phyloP scores from a whole-genome alignment of 176 grass and related monocot genomes.

The Aegilops umbellulata region DNA sequence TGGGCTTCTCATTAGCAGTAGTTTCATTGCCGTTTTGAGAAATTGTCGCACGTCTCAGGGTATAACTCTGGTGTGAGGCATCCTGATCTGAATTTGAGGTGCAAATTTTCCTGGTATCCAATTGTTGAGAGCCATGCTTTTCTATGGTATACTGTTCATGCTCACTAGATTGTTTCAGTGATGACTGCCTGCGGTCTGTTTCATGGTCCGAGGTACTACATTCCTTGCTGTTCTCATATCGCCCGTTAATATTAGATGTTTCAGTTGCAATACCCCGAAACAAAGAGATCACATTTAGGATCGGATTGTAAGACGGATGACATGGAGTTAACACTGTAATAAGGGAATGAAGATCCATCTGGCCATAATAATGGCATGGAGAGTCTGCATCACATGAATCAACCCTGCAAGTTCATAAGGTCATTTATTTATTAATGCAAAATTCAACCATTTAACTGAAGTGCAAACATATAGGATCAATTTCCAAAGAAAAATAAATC shows the following conservation, averaged over 20 bases:
- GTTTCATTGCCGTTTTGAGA: slow-evolving; percentile 25
- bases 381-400: slow-evolving; percentile 56
- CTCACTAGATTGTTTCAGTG: slow-evolving; percentile 20
- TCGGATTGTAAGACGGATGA: slow-evolving; percentile 59
- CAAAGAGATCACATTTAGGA: slow-evolving; percentile 59
- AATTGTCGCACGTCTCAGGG: background rate
- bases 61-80: slow-evolving; percentile 22
- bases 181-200: slow-evolving; percentile 17
- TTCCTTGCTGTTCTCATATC: slow-evolving; percentile 39
- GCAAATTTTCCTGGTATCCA: slow-evolving; percentile 29
- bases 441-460: slow-evolving; percentile 19
- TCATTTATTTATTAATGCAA: slow-evolving; percentile 24
- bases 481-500: slow-evolving; percentile 7
- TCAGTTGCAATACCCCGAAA: slow-evolving; percentile 40
- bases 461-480: slow-evolving; percentile 20
- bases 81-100: slow-evolving; percentile 37
- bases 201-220: slow-evolving; percentile 31
- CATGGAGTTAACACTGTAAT: slow-evolving; percentile 51
- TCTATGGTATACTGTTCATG: slow-evolving; percentile 7
- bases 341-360: slow-evolving; percentile 61
- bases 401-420: slow-evolving; percentile 61
- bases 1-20: background rate
- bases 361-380: slow-evolving; percentile 75
- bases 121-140: slow-evolving; percentile 31
- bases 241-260: slow-evolving; percentile 28